Percentiles rank a stretch among this genome's conserved stretches.
phyloP scores from a whole-genome alignment of 352 stramenopile genomes.

The Globisporangium parvum region DNA sequence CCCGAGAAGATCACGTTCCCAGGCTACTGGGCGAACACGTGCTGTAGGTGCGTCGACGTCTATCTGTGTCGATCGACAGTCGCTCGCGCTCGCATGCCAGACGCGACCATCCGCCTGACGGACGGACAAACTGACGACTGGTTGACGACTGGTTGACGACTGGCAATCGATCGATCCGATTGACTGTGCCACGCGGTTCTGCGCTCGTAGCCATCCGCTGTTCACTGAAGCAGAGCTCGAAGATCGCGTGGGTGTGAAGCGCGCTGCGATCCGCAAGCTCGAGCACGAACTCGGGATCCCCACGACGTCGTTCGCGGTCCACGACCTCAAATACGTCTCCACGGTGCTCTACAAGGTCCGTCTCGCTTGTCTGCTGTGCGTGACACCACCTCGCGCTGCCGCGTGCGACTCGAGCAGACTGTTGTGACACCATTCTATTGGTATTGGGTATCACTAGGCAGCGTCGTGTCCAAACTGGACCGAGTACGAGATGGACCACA shows the following conservation, averaged over 20 bases:
- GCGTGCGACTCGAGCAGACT: too few species aligned
- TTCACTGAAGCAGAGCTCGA: conserved; percentile 88
- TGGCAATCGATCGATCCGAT: too few species aligned
- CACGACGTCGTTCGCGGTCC: conserved; percentile 57
- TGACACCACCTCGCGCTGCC: too few species aligned
- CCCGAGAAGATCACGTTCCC: conserved; percentile 99
- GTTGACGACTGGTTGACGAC: too few species aligned
- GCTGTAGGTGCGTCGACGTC: conserved; percentile 74
- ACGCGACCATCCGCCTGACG: neutral
- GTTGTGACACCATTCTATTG: neutral
- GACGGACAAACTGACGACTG: neutral
- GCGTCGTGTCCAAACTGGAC: conserved; percentile 89
- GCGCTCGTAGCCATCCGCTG: conserved; percentile 87
- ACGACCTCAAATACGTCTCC: conserved; percentile 95
- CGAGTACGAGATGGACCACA: conserved; percentile 99
- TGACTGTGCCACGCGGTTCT: conserved; percentile 1
- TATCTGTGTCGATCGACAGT: neutral
- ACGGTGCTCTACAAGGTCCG: conserved; percentile 97
- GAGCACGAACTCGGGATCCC: conserved; percentile 98
- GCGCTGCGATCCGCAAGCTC: conserved; percentile 96
- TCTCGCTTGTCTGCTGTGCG: conserved; percentile 9
- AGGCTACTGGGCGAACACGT: conserved; percentile 99
- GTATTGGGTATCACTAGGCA: conserved; percentile 20
- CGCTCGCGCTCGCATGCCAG: neutral
- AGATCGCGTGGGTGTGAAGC: conserved; percentile 79